Percentiles rank a stretch among this genome's conserved stretches.
Evolutionary conservation across 192 early-diverging fungal genomes (phyloP).

Genomic region (Entomortierella lignicola): DNA sequence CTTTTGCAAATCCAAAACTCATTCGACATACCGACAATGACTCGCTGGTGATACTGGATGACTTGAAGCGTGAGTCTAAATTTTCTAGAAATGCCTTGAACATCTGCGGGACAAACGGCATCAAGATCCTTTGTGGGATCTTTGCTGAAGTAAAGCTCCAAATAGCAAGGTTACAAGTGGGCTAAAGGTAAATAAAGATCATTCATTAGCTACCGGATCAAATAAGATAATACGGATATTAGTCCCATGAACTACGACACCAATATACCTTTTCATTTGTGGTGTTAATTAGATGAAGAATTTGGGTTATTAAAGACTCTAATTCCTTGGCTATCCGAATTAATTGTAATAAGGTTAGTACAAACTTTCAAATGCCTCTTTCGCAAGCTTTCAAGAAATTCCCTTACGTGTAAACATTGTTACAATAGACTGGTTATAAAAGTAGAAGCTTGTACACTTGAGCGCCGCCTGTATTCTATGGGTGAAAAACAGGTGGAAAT

Average conservation of each 20-base stretch:
- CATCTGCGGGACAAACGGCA: conserved; percentile 15
- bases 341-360: no score
- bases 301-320: conserved; percentile 5
- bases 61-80: conserved; percentile 30
- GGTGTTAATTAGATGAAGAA: conserved; percentile 13
- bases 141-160: conserved; percentile 12
- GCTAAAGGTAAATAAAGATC: background rate
- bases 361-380: no score
- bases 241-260: background rate
- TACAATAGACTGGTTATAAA: conserved; percentile 19
- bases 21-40: conserved; percentile 8
- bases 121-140: conserved; percentile 6
- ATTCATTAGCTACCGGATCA: background rate
- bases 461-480: conserved; percentile 18
- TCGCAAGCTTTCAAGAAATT: no score
- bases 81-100: conserved; percentile 22
- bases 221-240: background rate
- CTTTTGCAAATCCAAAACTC: background rate
- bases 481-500: background rate
- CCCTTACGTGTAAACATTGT: conserved; percentile 26
- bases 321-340: conserved; percentile 10
- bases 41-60: conserved; percentile 22
- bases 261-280: conserved; percentile 20
- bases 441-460: conserved; percentile 20
- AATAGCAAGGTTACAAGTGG: conserved; percentile 22